Percentiles rank a stretch among this genome's conserved stretches.
phyloP scores from a whole-genome alignment of 352 stramenopile genomes.

The Globisporangium irregulare region DNA sequence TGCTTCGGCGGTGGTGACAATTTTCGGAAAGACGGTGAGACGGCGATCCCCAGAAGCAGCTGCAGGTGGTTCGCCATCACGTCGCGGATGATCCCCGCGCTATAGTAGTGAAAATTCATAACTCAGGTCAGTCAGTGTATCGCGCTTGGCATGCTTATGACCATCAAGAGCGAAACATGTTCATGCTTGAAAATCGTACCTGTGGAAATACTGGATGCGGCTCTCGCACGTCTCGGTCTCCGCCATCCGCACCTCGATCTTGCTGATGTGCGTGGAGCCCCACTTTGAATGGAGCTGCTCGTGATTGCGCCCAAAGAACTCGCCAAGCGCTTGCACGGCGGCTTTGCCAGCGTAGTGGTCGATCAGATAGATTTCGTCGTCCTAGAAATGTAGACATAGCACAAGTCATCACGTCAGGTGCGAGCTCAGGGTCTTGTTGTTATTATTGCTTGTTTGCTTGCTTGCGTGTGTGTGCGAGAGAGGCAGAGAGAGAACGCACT shows the following conservation, averaged over 20 bases:
- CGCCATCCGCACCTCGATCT: constrained; percentile 55
- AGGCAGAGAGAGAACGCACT: constrained; percentile 14
- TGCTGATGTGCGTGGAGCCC: constrained; percentile 23
- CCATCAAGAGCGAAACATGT: neutral
- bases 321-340: constrained; percentile 49
- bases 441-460: too few relatives aligned
- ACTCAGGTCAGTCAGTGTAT: neutral
- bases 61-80: constrained; percentile 85
- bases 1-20: neutral
- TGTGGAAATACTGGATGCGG: constrained; percentile 68
- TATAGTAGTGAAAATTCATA: constrained; percentile 9
- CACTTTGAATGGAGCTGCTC: constrained; percentile 29
- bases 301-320: constrained; percentile 55
- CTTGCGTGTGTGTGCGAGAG: too few relatives aligned
- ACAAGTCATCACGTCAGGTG: neutral
- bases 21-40: constrained; percentile 29
- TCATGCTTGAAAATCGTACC: constrained; percentile 20
- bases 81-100: constrained; percentile 72
- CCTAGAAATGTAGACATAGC: constrained; percentile 18
- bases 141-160: too few relatives aligned
- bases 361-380: constrained; percentile 79
- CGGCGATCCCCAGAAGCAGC: constrained; percentile 41
- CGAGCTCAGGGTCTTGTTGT: too few relatives aligned
- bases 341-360: constrained; percentile 85
- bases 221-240: constrained; percentile 63